Evolutionary conservation across 2,329 filamentous ascomycete genomes (phyloP).

Genomic region (Gyromitra esculenta): DNA sequence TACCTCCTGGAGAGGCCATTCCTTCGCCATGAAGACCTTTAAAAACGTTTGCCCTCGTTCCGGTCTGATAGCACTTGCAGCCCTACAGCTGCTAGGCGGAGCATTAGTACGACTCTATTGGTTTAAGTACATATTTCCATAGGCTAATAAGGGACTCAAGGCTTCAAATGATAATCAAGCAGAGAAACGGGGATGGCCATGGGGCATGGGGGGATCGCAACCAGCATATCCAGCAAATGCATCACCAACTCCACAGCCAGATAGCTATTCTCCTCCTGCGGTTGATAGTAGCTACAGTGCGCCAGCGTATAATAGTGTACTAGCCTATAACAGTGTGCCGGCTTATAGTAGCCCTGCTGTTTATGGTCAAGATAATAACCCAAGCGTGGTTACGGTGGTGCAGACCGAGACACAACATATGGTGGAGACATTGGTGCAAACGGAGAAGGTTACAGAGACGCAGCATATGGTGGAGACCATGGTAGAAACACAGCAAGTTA

Average conservation of each 20-base stretch:
- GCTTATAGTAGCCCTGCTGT: neutral
- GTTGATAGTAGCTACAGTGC: neutral
- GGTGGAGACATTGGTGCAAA: constrained; percentile 31
- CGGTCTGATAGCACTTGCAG: constrained; percentile 42
- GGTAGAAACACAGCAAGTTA: constrained; percentile 40
- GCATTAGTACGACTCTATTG: constrained; percentile 15
- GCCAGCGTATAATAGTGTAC: constrained; percentile 15
- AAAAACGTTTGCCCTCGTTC: constrained; percentile 36
- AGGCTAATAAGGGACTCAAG: constrained; percentile 7
- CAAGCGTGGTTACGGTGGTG: constrained; percentile 30
- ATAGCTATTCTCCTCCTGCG: constrained; percentile 20
- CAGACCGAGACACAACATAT: constrained; percentile 36
- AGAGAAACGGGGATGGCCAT: neutral
- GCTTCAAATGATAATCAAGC: constrained; percentile 10
- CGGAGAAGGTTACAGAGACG: constrained; percentile 34
- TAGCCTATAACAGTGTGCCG: constrained; percentile 2
- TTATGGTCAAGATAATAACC: neutral
- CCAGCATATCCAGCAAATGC: neutral
- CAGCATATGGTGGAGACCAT: constrained; percentile 35
- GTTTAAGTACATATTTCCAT: neutral
- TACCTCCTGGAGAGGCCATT: constrained; percentile 52
- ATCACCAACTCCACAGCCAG: constrained; percentile 9
- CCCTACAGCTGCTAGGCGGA: constrained; percentile 42
- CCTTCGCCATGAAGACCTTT: constrained; percentile 48
- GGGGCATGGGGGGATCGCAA: constrained; percentile 1